These are phyloP conservation scores for Annulohypoxylon nitens DNA, from an alignment of 495 filamentous ascomycete species.

Conservation along the genomic window DNA sequence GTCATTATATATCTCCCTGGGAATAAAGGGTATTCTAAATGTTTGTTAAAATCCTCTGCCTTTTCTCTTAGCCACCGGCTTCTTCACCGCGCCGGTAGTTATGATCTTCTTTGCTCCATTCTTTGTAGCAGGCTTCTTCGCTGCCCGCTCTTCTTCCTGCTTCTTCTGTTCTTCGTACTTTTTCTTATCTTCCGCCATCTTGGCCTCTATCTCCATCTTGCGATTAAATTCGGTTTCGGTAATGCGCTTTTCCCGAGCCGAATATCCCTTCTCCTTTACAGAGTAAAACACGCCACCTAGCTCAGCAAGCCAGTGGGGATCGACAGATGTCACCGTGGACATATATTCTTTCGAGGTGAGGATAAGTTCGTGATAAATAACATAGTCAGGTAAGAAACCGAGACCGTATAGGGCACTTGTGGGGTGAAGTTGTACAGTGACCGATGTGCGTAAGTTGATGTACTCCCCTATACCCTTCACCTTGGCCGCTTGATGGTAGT, in stretches of 20 bases:
- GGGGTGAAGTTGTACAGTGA: conserved; percentile 93
- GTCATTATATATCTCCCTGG: not conserved
- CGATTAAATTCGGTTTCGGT: conserved; percentile 95
- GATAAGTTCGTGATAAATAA: conserved; percentile 98
- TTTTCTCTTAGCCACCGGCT: conserved; percentile 69
- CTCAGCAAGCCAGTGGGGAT: conserved; percentile 98
- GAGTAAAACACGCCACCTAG: conserved; percentile 99
- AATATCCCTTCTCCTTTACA: conserved; percentile 97
- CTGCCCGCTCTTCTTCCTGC: conserved; percentile 59
- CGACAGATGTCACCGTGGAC: conserved; percentile 95
- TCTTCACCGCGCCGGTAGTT: conserved; percentile 69
- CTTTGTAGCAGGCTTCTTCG: conserved; percentile 61
- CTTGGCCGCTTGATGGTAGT: conserved; percentile 98
- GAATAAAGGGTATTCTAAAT: conserved; percentile 25
- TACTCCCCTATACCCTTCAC: conserved; percentile 98
- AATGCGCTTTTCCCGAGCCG: conserved; percentile 85
- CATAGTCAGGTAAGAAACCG: conserved; percentile 94
- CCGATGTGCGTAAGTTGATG: conserved; percentile 93
- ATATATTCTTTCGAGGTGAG: conserved; percentile 98
- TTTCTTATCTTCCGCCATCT: conserved; percentile 90
- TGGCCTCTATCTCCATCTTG: conserved; percentile 94
- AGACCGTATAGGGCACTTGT: conserved; percentile 93
- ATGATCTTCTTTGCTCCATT: conserved; percentile 66
- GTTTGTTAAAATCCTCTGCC: conserved; percentile 65
- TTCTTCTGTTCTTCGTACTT: conserved; percentile 72